A percentile compares a stretch with the other conserved stretches of the same genome.
These are phyloP conservation scores for Xylaria nigripes DNA, from an alignment of 495 filamentous ascomycete species.

Conservation along the genomic window DNA sequence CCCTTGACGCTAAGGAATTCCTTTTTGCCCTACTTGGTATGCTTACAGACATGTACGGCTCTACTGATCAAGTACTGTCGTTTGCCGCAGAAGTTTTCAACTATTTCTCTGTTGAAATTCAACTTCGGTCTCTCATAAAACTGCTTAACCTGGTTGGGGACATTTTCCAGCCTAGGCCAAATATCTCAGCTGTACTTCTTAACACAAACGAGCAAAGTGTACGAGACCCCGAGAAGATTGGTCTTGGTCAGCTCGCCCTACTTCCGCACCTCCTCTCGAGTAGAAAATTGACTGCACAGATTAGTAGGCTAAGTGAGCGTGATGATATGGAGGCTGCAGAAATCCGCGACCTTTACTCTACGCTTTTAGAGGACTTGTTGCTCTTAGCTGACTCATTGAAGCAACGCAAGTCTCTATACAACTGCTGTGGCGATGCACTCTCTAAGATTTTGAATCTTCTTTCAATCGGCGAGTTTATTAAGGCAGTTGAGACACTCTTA, in stretches of 20 bases:
- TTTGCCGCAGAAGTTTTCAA: constrained; percentile 49
- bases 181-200: constrained; percentile 60
- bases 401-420: constrained; percentile 52
- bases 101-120: constrained; percentile 53
- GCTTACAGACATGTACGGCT: constrained; percentile 60
- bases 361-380: constrained; percentile 59
- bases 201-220: constrained; percentile 54
- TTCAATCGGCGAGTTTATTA: constrained; percentile 75
- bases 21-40: constrained; percentile 64
- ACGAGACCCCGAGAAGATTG: constrained; percentile 49
- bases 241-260: constrained; percentile 54
- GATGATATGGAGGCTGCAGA: constrained; percentile 53
- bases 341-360: constrained; percentile 59
- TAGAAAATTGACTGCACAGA: constrained; percentile 39
- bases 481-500: constrained; percentile 70
- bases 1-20: constrained; percentile 75
- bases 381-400: constrained; percentile 52
- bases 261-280: constrained; percentile 47
- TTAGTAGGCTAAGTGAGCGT: constrained; percentile 39
- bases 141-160: constrained; percentile 66
- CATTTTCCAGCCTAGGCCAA: constrained; percentile 59
- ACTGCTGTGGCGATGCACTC: constrained; percentile 59
- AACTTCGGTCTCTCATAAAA: constrained; percentile 62
- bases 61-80: constrained; percentile 38
- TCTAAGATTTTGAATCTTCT: constrained; percentile 67